Evolutionary conservation across 192 early-diverging fungal species (phyloP).

Genomic region (Linnemannia elongata): DNA sequence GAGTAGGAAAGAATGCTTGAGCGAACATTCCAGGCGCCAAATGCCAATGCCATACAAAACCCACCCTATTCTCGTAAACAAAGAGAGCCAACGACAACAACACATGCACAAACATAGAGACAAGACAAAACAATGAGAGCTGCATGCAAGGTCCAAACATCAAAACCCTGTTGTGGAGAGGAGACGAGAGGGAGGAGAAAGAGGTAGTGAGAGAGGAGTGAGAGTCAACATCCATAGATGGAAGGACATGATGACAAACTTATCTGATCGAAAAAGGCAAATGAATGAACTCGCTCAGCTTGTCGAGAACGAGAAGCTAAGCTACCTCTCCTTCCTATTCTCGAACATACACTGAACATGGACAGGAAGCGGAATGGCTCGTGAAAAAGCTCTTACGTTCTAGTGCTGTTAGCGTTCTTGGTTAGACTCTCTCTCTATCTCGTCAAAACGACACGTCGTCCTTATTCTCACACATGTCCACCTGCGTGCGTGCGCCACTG

Average conservation of each 20-base stretch:
- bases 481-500: neutral
- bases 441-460: neutral
- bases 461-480: neutral
- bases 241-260: neutral
- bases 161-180: neutral
- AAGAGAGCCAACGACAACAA: neutral
- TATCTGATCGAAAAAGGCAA: neutral
- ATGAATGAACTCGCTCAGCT: neutral
- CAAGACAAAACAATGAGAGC: neutral
- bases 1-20: neutral
- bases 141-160: neutral
- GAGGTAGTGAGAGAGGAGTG: neutral
- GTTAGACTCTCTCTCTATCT: neutral
- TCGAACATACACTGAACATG: too few species aligned
- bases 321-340: too few species aligned
- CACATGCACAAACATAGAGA: neutral
- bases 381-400: neutral
- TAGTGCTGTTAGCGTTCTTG: neutral
- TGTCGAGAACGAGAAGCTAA: too few species aligned
- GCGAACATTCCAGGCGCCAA: slow-evolving; percentile 7
- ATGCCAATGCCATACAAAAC: neutral
- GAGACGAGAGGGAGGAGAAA: neutral
- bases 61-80: neutral
- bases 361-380: neutral
- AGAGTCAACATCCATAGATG: neutral